These are phyloP conservation scores for Cladosporium sp. DNA, from an alignment of 2,329 filamentous ascomycete species.

Conservation along the genomic window DNA sequence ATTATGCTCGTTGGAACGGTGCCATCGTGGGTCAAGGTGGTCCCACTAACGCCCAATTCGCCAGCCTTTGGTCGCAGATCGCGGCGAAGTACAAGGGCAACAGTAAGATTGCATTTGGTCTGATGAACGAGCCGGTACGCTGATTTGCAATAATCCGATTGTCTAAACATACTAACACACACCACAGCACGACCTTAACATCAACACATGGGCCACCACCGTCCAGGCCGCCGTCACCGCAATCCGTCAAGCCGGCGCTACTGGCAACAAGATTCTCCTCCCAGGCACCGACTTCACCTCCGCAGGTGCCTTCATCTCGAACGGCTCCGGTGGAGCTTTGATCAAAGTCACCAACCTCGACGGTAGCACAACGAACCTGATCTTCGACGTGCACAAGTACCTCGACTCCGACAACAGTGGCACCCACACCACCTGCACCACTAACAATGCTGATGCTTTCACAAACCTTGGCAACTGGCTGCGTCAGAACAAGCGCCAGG, in stretches of 20 bases:
- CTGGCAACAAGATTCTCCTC: constrained; percentile 62
- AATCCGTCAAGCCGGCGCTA: constrained; percentile 65
- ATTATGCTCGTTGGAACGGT: constrained; percentile 56
- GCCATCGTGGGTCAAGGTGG: constrained; percentile 66
- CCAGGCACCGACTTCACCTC: constrained; percentile 57
- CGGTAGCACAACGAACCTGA: constrained; percentile 34
- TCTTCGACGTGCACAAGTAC: constrained; percentile 47
- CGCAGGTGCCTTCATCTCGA: constrained; percentile 20
- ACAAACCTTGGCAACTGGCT: constrained; percentile 40
- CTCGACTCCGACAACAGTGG: constrained; percentile 43
- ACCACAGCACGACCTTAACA: constrained; percentile 44
- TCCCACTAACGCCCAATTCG: constrained; percentile 60
- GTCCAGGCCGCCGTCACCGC: constrained; percentile 65
- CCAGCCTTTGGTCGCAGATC: constrained; percentile 55
- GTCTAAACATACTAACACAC: constrained; percentile 29
- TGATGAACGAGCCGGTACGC: constrained; percentile 65
- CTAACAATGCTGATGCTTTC: constrained; percentile 38
- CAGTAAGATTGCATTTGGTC: constrained; percentile 59
- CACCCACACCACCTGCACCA: constrained; percentile 38
- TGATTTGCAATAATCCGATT: constrained; percentile 42
- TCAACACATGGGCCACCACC: constrained; percentile 59
- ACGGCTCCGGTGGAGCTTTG: constrained; percentile 14
- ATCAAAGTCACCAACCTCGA: constrained; percentile 27
- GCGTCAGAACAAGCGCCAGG: constrained; percentile 39
- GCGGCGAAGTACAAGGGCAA: constrained; percentile 59